Conservation (phyloP, 2,329 filamentous ascomycete genomes). For the Neocucurbitaria cava region DNA sequence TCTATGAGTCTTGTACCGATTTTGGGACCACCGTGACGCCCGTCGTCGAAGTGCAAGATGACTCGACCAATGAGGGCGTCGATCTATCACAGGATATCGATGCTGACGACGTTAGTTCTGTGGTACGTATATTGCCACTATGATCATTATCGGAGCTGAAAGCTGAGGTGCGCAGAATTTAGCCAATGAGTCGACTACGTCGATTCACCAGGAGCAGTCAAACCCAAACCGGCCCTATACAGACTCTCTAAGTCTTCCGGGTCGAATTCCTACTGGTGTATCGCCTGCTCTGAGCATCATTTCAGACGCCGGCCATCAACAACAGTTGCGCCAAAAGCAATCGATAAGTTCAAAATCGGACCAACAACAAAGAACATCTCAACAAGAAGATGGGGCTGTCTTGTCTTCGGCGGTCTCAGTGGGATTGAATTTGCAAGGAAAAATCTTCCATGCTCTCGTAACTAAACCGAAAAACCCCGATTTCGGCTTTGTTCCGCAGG, state of each 20-base stretch:
- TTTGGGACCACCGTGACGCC: too few species aligned
- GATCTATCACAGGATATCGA: not conserved
- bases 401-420: not conserved
- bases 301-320: slow-evolving; percentile 20
- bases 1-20: too few species aligned
- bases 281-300: slow-evolving; percentile 8
- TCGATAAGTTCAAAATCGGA: not conserved
- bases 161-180: not conserved
- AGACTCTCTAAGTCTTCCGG: slow-evolving; percentile 1
- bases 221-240: not conserved
- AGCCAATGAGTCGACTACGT: not conserved
- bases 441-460: slow-evolving; percentile 2
- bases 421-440: slow-evolving; percentile 6
- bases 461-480: not conserved
- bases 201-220: not conserved
- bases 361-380: not conserved
- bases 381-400: not conserved
- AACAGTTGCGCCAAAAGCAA: slow-evolving; percentile 9
- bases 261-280: not conserved
- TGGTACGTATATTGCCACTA: not conserved
- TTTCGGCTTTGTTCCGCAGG: slow-evolving; percentile 4
- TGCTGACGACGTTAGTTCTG: too few species aligned
- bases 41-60: too few species aligned
- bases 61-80: not conserved
- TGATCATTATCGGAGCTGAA: too few species aligned